Conservation (phyloP, 768 basidiomycete genomes). For the Rhizopogon salebrosus region DNA sequence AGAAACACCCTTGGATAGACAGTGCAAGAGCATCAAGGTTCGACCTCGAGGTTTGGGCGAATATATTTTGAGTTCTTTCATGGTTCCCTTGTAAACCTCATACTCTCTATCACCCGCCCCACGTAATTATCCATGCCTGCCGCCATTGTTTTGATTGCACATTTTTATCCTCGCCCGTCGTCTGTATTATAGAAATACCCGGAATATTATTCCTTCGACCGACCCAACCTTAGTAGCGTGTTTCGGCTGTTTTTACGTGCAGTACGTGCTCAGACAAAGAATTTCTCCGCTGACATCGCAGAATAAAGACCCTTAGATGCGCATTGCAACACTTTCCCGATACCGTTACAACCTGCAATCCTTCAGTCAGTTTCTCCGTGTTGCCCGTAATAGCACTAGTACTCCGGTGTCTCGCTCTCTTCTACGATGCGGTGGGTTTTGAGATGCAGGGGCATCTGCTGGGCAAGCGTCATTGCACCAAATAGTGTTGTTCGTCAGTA, state of each 20-base stretch:
- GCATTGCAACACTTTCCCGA: background rate
- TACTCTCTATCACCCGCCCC: slow-evolving; percentile 8
- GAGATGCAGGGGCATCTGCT: slow-evolving; percentile 4
- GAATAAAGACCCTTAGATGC: background rate
- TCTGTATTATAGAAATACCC: slow-evolving; percentile 26
- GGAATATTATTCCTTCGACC: slow-evolving; percentile 7
- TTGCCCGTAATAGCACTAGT: slow-evolving; percentile 9
- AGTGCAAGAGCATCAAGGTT: slow-evolving; percentile 53
- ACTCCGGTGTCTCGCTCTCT: slow-evolving; percentile 3
- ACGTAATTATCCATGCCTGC: slow-evolving; percentile 22
- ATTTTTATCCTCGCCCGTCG: slow-evolving; percentile 23
- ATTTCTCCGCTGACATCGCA: background rate
- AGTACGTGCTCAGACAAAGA: background rate
- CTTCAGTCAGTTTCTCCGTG: background rate
- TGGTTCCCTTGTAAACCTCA: slow-evolving; percentile 5
- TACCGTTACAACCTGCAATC: background rate
- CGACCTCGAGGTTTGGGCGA: slow-evolving; percentile 79
- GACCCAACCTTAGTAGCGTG: no score
- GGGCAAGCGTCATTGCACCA: slow-evolving; percentile 7
- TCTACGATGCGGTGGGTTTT: slow-evolving; percentile 7
- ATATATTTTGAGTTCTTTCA: slow-evolving; percentile 48
- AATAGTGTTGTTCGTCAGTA: background rate
- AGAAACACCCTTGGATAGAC: slow-evolving; percentile 78
- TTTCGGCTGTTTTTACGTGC: background rate
- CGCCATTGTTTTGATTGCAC: slow-evolving; percentile 19